phyloP scores from a whole-genome alignment of 805 yeast species.

The Lipomyces chichibuensis region DNA sequence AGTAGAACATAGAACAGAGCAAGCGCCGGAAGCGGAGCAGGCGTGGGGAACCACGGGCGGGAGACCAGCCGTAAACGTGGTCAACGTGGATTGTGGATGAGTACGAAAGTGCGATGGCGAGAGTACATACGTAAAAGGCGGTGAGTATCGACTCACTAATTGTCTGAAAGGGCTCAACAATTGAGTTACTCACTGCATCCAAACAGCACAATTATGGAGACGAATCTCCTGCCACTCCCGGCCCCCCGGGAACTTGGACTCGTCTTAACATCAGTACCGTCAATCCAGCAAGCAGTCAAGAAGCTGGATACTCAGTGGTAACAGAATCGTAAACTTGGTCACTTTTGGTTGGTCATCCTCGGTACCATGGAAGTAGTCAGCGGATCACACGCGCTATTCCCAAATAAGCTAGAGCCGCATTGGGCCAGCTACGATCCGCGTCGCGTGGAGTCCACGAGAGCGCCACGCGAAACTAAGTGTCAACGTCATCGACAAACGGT shows the following conservation, averaged over 20 bases:
- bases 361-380: neutral
- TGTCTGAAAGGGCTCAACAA: too few species aligned
- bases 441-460: conserved; percentile 26
- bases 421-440: conserved; percentile 19
- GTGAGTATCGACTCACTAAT: too few species aligned
- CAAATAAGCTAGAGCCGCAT: neutral
- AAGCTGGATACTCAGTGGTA: too few species aligned
- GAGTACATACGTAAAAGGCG: too few species aligned
- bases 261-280: too few species aligned
- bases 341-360: neutral
- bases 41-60: neutral
- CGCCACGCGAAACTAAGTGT: neutral
- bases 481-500: neutral
- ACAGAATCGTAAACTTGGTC: too few species aligned
- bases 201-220: too few species aligned
- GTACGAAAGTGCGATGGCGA: neutral
- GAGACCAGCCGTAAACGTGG: neutral
- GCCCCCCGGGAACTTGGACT: too few species aligned
- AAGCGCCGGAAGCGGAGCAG: neutral
- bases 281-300: too few species aligned
- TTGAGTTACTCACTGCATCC: too few species aligned
- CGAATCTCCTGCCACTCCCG: too few species aligned
- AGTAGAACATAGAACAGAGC: neutral
- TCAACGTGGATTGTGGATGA: neutral
- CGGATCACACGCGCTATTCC: conserved; percentile 1